Percentiles rank a stretch among this genome's conserved stretches.
Conservation (phyloP, 2,329 filamentous ascomycete genomes). For the Ophiocordyceps sinensis region DNA sequence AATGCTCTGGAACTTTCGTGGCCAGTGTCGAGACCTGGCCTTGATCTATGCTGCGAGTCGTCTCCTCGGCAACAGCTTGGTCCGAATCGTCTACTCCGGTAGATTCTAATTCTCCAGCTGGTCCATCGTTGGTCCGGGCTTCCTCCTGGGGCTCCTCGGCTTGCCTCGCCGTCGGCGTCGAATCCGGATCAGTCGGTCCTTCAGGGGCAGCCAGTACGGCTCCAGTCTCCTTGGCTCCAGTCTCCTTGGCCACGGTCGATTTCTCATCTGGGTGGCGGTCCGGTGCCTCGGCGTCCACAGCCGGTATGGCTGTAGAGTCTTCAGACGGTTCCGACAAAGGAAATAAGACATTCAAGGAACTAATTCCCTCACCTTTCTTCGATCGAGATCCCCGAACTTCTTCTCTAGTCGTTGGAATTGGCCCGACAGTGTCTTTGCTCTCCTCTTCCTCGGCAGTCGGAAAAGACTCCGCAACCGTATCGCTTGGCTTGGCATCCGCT, state of each 20-base stretch:
- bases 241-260: not conserved
- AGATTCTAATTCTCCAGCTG: not conserved
- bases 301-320: slow-evolving; percentile 9
- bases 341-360: slow-evolving; percentile 23
- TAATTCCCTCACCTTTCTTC: slow-evolving; percentile 29
- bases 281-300: not conserved
- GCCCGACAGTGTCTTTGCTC: slow-evolving; percentile 23
- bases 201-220: too few species aligned
- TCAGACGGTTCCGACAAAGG: slow-evolving; percentile 17
- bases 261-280: not conserved
- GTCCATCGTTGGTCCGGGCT: not conserved
- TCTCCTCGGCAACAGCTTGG: not conserved
- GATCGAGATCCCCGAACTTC: slow-evolving; percentile 16
- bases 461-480: slow-evolving; percentile 1
- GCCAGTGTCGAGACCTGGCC: not conserved
- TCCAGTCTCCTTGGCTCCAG: not conserved
- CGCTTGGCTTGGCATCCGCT: slow-evolving; percentile 4
- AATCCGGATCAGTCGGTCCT: not conserved
- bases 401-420: slow-evolving; percentile 16
- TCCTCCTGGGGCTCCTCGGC: not conserved
- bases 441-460: slow-evolving; percentile 16
- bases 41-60: not conserved
- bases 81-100: not conserved
- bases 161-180: not conserved
- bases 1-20: not conserved